A percentile compares a stretch with the other conserved stretches of the same genome.
Conservation (phyloP, 2,329 filamentous ascomycete species). For the Thermothelomyces thermophilus region DNA sequence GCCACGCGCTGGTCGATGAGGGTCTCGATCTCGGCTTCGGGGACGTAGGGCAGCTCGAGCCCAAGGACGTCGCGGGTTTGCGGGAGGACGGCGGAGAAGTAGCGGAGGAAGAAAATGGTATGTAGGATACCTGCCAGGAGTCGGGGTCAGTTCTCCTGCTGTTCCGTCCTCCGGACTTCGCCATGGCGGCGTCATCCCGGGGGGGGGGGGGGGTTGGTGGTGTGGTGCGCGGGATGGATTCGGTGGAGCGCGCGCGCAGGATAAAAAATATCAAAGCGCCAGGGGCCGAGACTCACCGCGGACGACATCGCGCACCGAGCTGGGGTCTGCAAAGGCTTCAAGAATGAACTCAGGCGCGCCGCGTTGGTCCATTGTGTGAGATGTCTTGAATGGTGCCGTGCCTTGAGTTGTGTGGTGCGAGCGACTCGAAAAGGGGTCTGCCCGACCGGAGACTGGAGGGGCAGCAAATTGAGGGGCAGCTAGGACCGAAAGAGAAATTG, state of each 20-base stretch:
- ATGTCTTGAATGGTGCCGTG: neutral
- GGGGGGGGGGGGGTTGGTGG: too few relatives aligned
- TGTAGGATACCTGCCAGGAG: conserved; percentile 68
- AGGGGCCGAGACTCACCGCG: conserved; percentile 57
- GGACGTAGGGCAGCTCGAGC: conserved; percentile 80
- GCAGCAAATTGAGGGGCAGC: conserved; percentile 13
- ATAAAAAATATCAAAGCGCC: conserved; percentile 5
- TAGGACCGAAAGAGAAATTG: conserved; percentile 9
- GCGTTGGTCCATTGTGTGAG: conserved; percentile 41
- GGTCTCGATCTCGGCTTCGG: conserved; percentile 85
- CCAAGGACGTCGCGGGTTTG: conserved; percentile 84
- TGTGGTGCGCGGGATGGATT: conserved; percentile 14
- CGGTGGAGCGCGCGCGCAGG: conserved; percentile 5
- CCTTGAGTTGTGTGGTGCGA: neutral
- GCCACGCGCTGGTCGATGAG: conserved; percentile 85
- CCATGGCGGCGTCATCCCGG: neutral
- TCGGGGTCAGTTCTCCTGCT: conserved; percentile 10
- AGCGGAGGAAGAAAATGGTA: conserved; percentile 98
- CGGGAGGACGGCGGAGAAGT: conserved; percentile 81
- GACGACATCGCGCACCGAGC: conserved; percentile 84
- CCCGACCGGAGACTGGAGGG: neutral
- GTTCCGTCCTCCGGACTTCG: neutral
- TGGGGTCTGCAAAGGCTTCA: conserved; percentile 87
- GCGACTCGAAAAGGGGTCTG: neutral
- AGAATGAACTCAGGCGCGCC: conserved; percentile 81